Evolutionary conservation across 305 asterid species (phyloP), one percentile per base, ranked within the genome.

Genomic region (Fraxinus floribunda): DNA sequence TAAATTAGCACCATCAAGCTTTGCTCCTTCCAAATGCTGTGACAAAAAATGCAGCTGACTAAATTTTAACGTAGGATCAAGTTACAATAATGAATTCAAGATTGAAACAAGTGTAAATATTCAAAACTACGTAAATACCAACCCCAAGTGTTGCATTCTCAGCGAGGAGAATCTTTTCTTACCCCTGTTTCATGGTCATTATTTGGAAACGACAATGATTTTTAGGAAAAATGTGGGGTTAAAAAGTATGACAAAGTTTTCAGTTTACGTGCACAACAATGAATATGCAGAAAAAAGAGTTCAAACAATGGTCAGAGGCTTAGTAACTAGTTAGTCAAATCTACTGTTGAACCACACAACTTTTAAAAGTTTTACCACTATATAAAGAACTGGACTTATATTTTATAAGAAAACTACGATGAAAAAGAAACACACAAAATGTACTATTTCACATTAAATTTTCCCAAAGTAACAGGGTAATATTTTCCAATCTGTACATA

Each of bases 21-120:
- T 93, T 49, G 98, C 97, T 13, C 97, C 98, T 86, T 90, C 94
- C 87, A 93, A 81, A 85, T 90, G 93, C 97, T 94, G 92, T 79
- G 39, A 82, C 41, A 57, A 80, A 60, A 46, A 60, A 60, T 8
- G 29, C 20, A 6, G 10, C 30, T 18, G 13, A 18, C 20, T 60
- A 22, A 22, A 7, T 16, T n/a, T 57, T 5, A 60, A 18, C 29
- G 1, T 7, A 60, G 32, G 29, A 20, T 7, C 70, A 20, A 57
- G 10, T 57, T 57, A 24, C 29, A 57, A 20, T 57, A 57, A 57
- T 60, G 71, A 20, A 62, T 62, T 62, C 71, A 62, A 22, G 32
- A 20, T 16, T 52, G 8, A 52, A 52, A 7, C 64, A 52, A 52
- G 24, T 4, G 64, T 52, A 52, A 18, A 20, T 62, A 62, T 7